A percentile compares a stretch with the other conserved stretches of the same genome.
These are phyloP conservation scores for Lactarius vividus DNA, from an alignment of 768 basidiomycete species.

Conservation along the genomic window DNA sequence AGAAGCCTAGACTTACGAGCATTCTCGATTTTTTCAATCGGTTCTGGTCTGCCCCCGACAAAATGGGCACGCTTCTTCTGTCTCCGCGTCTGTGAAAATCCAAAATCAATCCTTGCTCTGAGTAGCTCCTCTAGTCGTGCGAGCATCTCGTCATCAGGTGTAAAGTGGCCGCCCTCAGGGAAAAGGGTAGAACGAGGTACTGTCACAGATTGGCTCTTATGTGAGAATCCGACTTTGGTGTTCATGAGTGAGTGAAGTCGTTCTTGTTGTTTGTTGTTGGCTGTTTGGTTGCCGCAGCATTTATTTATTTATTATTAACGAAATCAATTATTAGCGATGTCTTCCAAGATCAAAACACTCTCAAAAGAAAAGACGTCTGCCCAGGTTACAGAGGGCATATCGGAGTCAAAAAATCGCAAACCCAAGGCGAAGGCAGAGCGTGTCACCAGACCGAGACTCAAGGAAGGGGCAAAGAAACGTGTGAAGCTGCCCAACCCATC, in stretches of 20 bases:
- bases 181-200: constrained; percentile 16
- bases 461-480: constrained; percentile 3
- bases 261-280: constrained; percentile 2
- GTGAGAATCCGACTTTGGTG: constrained; percentile 15
- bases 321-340: not conserved
- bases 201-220: not conserved
- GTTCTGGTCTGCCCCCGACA: not conserved
- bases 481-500: constrained; percentile 11
- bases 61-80: constrained; percentile 4
- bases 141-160: not conserved
- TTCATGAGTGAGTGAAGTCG: constrained; percentile 10
- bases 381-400: not conserved
- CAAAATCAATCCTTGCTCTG: constrained; percentile 4
- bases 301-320: not conserved
- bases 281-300: constrained; percentile 5
- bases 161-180: not conserved
- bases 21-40: not conserved
- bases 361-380: constrained; percentile 10
- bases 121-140: constrained; percentile 19
- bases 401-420: not conserved
- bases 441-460: constrained; percentile 11
- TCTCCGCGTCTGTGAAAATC: constrained; percentile 10
- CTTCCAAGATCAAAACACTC: constrained; percentile 7
- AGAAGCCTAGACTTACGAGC: not conserved
- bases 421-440: constrained; percentile 1